Evolutionary conservation across 73 alveolate species (phyloP).

Genomic region (Stentor coeruleus): DNA sequence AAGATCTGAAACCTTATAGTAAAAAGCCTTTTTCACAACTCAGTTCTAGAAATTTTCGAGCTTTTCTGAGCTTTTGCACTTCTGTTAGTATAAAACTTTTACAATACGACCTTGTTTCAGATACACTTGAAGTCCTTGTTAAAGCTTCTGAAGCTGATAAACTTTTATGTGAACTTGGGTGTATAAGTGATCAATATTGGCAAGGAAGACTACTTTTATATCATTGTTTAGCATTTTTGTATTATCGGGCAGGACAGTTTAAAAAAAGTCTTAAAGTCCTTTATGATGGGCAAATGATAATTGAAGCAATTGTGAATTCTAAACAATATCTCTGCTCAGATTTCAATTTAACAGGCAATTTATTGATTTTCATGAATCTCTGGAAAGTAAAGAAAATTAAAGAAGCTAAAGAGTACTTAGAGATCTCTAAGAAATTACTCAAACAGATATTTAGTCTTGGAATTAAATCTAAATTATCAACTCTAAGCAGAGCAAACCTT

Average conservation of each 20-base stretch:
- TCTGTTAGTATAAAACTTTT: background rate
- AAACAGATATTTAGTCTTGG: background rate
- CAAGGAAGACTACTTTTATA: background rate
- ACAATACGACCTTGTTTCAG: background rate
- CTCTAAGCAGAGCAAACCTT: background rate
- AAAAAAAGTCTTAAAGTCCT: slow-evolving; percentile 10
- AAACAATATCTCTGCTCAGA: background rate
- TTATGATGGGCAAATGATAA: slow-evolving; percentile 6
- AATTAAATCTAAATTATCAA: slow-evolving; percentile 14
- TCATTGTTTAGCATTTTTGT: background rate
- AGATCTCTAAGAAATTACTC: background rate
- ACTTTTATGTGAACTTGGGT: background rate
- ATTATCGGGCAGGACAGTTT: background rate
- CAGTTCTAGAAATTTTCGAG: background rate
- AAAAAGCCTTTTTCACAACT: background rate
- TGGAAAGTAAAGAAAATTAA: slow-evolving; percentile 5
- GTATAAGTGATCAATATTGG: background rate
- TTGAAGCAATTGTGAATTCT: background rate
- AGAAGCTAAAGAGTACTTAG: background rate
- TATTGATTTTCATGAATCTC: background rate
- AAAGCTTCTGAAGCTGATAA: slow-evolving; percentile 21
- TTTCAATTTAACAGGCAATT: background rate
- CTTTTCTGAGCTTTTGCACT: background rate
- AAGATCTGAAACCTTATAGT: background rate
- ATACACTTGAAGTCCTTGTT: background rate